These are phyloP conservation scores for Pontederia paniculata DNA, from an alignment of 176 grass and related monocot genomes.

Conservation along the genomic window DNA sequence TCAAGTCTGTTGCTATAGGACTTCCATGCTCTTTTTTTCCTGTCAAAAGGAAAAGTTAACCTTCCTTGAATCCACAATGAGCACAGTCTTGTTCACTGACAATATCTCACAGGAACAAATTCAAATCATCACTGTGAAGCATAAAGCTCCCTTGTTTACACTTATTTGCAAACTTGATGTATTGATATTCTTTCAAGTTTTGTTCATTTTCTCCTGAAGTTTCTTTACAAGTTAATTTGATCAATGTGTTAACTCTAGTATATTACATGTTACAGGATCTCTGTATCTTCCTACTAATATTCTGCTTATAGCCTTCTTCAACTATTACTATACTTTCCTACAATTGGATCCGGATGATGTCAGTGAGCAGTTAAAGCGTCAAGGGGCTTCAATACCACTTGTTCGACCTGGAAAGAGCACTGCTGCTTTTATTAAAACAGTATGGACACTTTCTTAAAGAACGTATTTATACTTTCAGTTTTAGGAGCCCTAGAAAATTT, in stretches of 20 bases:
- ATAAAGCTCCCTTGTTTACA: too few species aligned
- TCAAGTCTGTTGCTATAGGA: too few species aligned
- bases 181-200: too few species aligned
- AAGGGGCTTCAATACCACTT: constrained; percentile 88
- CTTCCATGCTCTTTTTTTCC: too few species aligned
- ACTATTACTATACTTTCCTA: constrained; percentile 99
- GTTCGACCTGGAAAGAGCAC: constrained; percentile 92
- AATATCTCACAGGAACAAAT: too few species aligned
- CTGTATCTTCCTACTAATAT: constrained; percentile 94
- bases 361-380: constrained; percentile 82
- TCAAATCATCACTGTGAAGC: too few species aligned
- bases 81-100: too few species aligned
- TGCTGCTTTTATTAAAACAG: constrained; percentile 88
- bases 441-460: constrained; percentile 25
- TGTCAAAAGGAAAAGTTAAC: too few species aligned
- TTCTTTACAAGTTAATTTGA: neutral
- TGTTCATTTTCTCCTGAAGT: too few species aligned
- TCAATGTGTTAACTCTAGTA: neutral
- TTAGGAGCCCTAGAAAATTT: too few species aligned
- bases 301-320: constrained; percentile 93
- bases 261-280: constrained; percentile 34
- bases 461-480: neutral
- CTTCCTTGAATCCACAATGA: too few species aligned
- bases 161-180: too few species aligned
- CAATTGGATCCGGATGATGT: constrained; percentile 96